A percentile compares a stretch with the other conserved stretches of the same genome.
Evolutionary conservation across 1,284 basidiomycete genomes (phyloP).

Genomic region (Grifola frondosa): DNA sequence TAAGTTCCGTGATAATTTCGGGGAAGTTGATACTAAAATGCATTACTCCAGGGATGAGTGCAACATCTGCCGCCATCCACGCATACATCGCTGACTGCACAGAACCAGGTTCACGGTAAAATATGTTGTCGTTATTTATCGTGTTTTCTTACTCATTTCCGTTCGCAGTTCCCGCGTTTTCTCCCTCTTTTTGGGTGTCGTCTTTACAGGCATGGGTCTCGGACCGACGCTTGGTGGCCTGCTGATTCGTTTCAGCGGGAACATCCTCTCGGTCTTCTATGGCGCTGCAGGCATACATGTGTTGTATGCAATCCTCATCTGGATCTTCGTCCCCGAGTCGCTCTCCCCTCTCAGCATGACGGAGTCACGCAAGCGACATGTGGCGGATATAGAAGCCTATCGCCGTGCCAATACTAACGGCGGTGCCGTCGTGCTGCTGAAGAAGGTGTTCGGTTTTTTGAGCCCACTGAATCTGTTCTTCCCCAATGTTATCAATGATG

Average conservation of each 20-base stretch:
- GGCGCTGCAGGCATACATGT: slow-evolving; percentile 48
- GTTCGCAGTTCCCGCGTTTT: slow-evolving; percentile 53
- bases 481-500: slow-evolving; percentile 39
- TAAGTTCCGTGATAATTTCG: slow-evolving; percentile 27
- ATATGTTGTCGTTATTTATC: background rate
- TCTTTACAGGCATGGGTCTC: slow-evolving; percentile 65
- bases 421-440: slow-evolving; percentile 27
- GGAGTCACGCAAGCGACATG: slow-evolving; percentile 28
- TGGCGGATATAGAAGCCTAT: slow-evolving; percentile 29
- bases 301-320: slow-evolving; percentile 49
- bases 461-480: slow-evolving; percentile 66
- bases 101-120: slow-evolving; percentile 46
- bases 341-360: slow-evolving; percentile 48
- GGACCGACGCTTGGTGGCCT: slow-evolving; percentile 74
- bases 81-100: slow-evolving; percentile 67
- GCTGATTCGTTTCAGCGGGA: slow-evolving; percentile 58
- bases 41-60: slow-evolving; percentile 44
- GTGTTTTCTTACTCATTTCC: background rate
- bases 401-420: slow-evolving; percentile 14
- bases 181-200: slow-evolving; percentile 59
- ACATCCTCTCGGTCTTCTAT: slow-evolving; percentile 73
- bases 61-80: slow-evolving; percentile 51
- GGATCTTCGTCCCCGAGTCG: slow-evolving; percentile 76
- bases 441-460: slow-evolving; percentile 54
- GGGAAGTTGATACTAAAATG: background rate